Evolutionary conservation across 441 rosid species (phyloP), one percentile per base, ranked within the genome.

Genomic region (Jatropha multifida): DNA sequence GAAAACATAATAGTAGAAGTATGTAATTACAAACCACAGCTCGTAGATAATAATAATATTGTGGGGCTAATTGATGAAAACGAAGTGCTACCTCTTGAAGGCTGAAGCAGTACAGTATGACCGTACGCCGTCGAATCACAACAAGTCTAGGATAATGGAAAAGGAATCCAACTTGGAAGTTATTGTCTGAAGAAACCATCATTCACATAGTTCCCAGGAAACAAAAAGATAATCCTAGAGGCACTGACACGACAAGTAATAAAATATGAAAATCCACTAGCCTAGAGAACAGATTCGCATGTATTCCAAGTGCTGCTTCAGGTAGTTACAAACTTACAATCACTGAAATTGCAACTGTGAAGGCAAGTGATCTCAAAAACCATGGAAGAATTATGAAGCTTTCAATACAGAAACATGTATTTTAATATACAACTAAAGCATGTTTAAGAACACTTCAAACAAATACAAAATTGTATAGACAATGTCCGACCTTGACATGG

Each of bases 381-480:
- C 14, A 44, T 2, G 37, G 13, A 44, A 10, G 69, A 65, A 65
- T 42, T 10, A 13, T 3, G 15, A 55, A 3, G 8, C 20, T 20
- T 66, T 46, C 40, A 73, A 62, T 41, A 73, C 26, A 44, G 9
- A 60, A 52, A 15, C n/a, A 20, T 71, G 27, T 72, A 49, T 37
- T 48, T 44, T 46, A 61, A 72, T 72, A 23, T 61, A 72, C 48
- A 44, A 44, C 48, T 11, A 44, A 6, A 6, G 2, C 48, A 44
- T 44, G 48, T 44, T 44, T 44, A 44, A 44, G 10, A 6, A 44
- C 7, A 44, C 5, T 44, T 44, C 2, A 44, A 44, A 44, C 10
- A 11, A 44, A 44, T 44, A 44, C 68, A 72, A 72, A 72, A 72
- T 48, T 61, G 40, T 72, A 60, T 61, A 32, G 51, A 73, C 69